Conservation (phyloP, 495 filamentous ascomycete genomes). For the Pseudomonodictys pantanalensis region DNA sequence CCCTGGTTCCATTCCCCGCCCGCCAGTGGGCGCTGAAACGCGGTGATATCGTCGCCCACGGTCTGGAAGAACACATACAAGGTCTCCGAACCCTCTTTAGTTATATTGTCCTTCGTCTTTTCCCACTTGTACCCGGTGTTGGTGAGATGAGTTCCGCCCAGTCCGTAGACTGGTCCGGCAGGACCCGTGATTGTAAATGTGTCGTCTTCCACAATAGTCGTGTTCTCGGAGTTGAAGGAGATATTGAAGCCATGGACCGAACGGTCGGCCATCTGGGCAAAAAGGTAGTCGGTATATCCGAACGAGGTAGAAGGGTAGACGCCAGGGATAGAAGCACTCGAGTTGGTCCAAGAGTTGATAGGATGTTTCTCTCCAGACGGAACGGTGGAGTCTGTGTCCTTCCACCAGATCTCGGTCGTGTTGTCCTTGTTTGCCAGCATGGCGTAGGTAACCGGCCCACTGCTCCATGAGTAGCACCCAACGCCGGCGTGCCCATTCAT, state of each 20-base stretch:
- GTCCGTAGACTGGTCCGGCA: constrained; percentile 13
- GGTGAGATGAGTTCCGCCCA: constrained; percentile 34
- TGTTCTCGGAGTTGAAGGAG: constrained; percentile 31
- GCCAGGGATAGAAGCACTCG: constrained; percentile 14
- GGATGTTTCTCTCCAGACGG: constrained; percentile 8
- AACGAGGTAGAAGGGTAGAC: constrained; percentile 27
- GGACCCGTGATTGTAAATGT: constrained; percentile 19
- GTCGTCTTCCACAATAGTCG: constrained; percentile 16
- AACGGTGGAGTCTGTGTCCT: constrained; percentile 30
- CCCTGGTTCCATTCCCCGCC: constrained; percentile 29
- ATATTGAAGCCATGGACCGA: constrained; percentile 33
- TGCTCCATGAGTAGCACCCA: constrained; percentile 36
- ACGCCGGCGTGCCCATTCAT: constrained; percentile 41
- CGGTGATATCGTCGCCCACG: constrained; percentile 30
- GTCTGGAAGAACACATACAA: constrained; percentile 34
- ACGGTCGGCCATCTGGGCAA: constrained; percentile 24
- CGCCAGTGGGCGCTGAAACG: constrained; percentile 21
- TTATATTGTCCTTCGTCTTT: not conserved
- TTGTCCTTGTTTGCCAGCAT: constrained; percentile 31
- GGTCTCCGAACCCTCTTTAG: constrained; percentile 16
- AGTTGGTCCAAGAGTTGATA: constrained; percentile 30
- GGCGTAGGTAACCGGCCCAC: constrained; percentile 24
- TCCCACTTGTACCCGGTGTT: constrained; percentile 21
- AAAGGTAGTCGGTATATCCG: constrained; percentile 37
- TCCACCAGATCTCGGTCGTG: constrained; percentile 32